A percentile compares a stretch with the other conserved stretches of the same genome.
phyloP scores from a whole-genome alignment of 139 green algal species.

The Chlamydomonas schloesseri region DNA sequence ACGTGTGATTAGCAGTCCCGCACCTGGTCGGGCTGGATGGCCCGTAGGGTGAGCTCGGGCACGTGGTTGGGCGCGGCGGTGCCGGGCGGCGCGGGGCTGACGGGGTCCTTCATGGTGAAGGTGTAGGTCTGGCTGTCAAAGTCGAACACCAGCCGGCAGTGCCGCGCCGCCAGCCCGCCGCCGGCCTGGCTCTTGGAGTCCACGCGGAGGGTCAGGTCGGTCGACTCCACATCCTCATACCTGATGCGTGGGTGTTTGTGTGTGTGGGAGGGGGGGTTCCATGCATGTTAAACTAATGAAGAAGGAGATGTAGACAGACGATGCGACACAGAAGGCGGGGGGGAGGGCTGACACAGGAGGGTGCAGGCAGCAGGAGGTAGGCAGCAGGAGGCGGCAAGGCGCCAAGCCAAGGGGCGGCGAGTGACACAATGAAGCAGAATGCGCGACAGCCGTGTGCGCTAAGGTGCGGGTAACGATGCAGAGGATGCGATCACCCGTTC shows the following conservation, averaged over 20 bases:
- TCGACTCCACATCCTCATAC: slow-evolving; percentile 29
- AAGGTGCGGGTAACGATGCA: too few relatives aligned
- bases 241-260: too few relatives aligned
- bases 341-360: not conserved
- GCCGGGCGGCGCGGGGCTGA: not conserved
- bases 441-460: too few relatives aligned
- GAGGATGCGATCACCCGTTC: too few relatives aligned
- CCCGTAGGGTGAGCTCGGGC: not conserved
- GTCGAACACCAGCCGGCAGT: slow-evolving; percentile 2
- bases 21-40: slow-evolving; percentile 15
- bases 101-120: slow-evolving; percentile 19
- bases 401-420: not conserved
- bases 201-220: slow-evolving; percentile 32
- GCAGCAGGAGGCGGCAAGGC: not conserved
- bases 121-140: not conserved
- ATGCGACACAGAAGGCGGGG: too few relatives aligned
- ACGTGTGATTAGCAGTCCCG: too few relatives aligned
- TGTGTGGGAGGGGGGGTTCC: too few relatives aligned
- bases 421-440: not conserved
- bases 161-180: slow-evolving; percentile 35
- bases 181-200: slow-evolving; percentile 9
- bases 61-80: not conserved
- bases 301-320: too few relatives aligned
- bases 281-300: too few relatives aligned
- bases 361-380: not conserved